Conservation (phyloP, 768 basidiomycete species). For the Amanita fuliginea region DNA sequence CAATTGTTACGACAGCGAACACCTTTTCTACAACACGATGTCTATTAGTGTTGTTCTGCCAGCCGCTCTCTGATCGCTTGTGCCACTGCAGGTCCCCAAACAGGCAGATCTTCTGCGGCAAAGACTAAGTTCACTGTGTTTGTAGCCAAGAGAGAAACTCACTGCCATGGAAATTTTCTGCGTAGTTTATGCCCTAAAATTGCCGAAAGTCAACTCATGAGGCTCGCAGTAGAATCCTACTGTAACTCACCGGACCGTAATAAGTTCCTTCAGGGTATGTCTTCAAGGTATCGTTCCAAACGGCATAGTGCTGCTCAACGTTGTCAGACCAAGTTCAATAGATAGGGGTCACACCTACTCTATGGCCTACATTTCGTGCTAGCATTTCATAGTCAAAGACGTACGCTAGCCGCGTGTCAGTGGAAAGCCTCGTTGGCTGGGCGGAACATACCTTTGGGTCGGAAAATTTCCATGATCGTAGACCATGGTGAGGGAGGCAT, state of each 20-base stretch:
- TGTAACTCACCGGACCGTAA: constrained; percentile 15
- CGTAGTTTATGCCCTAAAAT: constrained; percentile 11
- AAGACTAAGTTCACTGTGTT: background rate
- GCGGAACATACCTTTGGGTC: constrained; percentile 32
- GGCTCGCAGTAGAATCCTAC: background rate
- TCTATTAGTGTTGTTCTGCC: constrained; percentile 12
- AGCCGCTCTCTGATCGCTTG: constrained; percentile 49
- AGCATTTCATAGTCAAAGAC: constrained; percentile 30
- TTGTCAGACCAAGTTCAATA: background rate
- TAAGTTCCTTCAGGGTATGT: constrained; percentile 21
- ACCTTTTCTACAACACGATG: background rate
- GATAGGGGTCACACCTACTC: constrained; percentile 14
- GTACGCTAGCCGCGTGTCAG: constrained; percentile 17
- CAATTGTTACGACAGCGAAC: constrained; percentile 1
- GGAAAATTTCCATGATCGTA: constrained; percentile 65
- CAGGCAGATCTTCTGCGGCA: constrained; percentile 35
- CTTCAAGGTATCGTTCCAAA: constrained; percentile 55
- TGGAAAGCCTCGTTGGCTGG: too few relatives aligned
- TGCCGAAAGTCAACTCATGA: constrained; percentile 28
- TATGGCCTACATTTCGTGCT: constrained; percentile 29
- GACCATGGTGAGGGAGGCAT: constrained; percentile 53
- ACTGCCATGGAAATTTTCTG: constrained; percentile 14
- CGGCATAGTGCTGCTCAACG: constrained; percentile 36
- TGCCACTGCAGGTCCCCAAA: constrained; percentile 46
- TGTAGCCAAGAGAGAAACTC: constrained; percentile 6